Percentiles rank a stretch among this genome's conserved stretches.
Evolutionary conservation across 441 rosid genomes (phyloP).

Genomic region (Erysimum pusillum): DNA sequence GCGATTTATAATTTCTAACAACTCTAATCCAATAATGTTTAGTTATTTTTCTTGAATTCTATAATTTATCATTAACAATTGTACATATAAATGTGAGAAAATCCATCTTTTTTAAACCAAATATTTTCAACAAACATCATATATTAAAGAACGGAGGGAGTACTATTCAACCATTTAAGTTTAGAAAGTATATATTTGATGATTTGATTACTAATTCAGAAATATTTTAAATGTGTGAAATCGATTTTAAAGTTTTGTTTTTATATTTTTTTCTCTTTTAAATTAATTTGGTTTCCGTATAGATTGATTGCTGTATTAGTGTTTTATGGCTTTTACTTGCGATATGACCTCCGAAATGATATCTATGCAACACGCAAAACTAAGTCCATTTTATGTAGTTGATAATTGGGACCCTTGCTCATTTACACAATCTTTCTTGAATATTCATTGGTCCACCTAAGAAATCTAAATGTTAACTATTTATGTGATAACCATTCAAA

Average conservation of each 20-base stretch:
- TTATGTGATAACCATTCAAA: background rate
- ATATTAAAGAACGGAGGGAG: too few relatives aligned
- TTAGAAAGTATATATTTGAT: background rate
- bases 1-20: too few relatives aligned
- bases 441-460: background rate
- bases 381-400: background rate
- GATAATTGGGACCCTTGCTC: background rate
- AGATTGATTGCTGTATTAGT: background rate
- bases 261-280: background rate
- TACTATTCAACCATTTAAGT: constrained; percentile 3
- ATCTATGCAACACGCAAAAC: constrained; percentile 7
- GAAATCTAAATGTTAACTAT: background rate
- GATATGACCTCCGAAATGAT: constrained; percentile 20
- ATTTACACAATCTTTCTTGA: background rate
- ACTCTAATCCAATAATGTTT: too few relatives aligned
- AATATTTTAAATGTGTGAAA: background rate
- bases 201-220: constrained; percentile 7
- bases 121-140: too few relatives aligned
- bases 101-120: too few relatives aligned
- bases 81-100: too few relatives aligned
- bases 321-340: constrained; percentile 4
- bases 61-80: too few relatives aligned
- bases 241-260: background rate
- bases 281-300: background rate
- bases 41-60: too few relatives aligned